Evolutionary conservation across 441 rosid genomes (phyloP), one percentile per base, ranked within the genome.

Genomic region (Geranium incanum): DNA sequence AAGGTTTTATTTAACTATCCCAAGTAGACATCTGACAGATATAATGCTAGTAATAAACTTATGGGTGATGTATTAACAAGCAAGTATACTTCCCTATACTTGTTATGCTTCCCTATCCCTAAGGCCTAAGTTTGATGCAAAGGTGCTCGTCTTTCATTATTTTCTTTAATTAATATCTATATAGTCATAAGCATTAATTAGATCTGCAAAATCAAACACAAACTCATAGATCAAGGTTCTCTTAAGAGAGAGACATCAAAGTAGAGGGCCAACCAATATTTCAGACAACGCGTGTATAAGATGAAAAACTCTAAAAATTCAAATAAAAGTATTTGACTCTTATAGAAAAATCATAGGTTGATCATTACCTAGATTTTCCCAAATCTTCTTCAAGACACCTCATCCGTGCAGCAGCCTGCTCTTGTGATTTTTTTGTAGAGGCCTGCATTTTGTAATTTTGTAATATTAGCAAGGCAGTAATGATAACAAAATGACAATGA

Each of bases 301-400:
- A 48, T 48, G 3, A 9, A 48, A 48, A 11, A 7, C 4, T 48
- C 13, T 11, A 48, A 2, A 19, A 19, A 6, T 8, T 16, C 6
- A 6, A 18, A 18, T 2, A 59, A 19, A 59, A 16, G 19, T 59
- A 9, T 59, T 59, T 6, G 19, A 16, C 36, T 59, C 66, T 23
- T 19, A 60, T 60, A 62, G 6, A 62, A 62, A 4, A 5, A 19
- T 8, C 13, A 62, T 21, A 21, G 60, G 55, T 18, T 11, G 18
- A 48, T 23, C 55, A 68, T 70, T 78, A 91, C 98, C 95, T 89
- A 66, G 87, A 79, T 83, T 87, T 88, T 19, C 80, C 82, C 80
- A 89, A 78, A 57, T 89, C 95, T 79, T 89, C 98, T 85, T 95
- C 98, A 41, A 91, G 92, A 78, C 80, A 84, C 74, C 86, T 88